Evolutionary conservation across 2,329 filamentous ascomycete genomes (phyloP), one percentile per base, ranked within the genome.

Genomic region (Fusarium sp.): DNA sequence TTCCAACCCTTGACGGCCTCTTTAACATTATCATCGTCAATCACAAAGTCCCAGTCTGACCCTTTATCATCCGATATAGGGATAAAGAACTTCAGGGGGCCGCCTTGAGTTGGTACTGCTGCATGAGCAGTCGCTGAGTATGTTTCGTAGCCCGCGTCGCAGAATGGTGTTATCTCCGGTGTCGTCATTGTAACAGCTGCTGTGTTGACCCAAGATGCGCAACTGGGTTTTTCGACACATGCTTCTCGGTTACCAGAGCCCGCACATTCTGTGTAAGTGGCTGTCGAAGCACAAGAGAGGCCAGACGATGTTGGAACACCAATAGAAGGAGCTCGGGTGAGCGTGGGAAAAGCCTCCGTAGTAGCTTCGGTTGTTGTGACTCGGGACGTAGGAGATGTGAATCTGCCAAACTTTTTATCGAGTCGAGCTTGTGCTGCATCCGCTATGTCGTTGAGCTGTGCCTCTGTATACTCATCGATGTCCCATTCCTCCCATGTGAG

Each of bases 311-410:
- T 35, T 2, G 29, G 16, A 23, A 15, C 5, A 10, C 11, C n/a
- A 14, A 10, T 25, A 35, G 29, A 10, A 35, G 46, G 31, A 35
- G 46, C 46, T 3, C 16, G n/a, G 11, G n/a, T 35, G 18, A 51
- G 16, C 4, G 46, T 51, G 2, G 29, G 46, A 2, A 51, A 51
- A 2, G 46, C 18, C 11, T 35, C 46, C 8, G 31, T 35, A 7
- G 16, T 51, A 2, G 46, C 31, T 15, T 19, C 16, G 8, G 31
- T 23, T 0, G n/a, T 35, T 0, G 11, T 51, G 9, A 48, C 0
- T 48, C 1, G 14, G 45, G 27, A 3, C 0, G 45, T 48, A n/a
- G 45, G 19, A 9, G 46, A 51, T 3, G n/a, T 5, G 0, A 23
- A 15, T 35, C 11, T 33, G 18, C 46, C 46, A 35, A 51, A 51